Percentiles rank a stretch among this genome's conserved stretches.
These are phyloP conservation scores for Sporisorium exsertum DNA, from an alignment of 1,284 basidiomycete species.

Conservation along the genomic window DNA sequence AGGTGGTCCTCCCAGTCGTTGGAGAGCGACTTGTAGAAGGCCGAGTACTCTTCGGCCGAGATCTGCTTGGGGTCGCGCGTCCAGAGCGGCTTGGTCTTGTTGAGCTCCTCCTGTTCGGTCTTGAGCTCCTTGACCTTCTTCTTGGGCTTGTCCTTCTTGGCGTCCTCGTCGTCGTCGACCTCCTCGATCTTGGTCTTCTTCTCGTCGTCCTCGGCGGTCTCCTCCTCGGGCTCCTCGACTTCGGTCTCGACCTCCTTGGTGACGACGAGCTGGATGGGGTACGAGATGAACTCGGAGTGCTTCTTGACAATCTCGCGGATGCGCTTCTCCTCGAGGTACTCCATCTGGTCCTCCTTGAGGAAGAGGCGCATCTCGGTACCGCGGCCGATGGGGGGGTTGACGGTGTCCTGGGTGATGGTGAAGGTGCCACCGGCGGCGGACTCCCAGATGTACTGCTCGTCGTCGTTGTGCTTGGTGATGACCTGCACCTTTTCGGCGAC, in stretches of 20 bases:
- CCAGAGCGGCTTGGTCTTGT: constrained; percentile 99
- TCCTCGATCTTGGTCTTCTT: constrained; percentile 80
- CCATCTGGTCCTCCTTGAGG: constrained; percentile 98
- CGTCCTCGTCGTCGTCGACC: constrained; percentile 84
- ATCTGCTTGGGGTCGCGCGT: constrained; percentile 96
- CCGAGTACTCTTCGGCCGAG: constrained; percentile 88
- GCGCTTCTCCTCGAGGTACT: constrained; percentile 99
- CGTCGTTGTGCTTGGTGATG: constrained; percentile 99
- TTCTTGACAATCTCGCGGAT: constrained; percentile 99
- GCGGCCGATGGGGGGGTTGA: constrained; percentile 90
- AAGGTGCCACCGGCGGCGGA: constrained; percentile 99
- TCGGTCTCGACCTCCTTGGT: constrained; percentile 98
- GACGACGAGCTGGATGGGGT: constrained; percentile 98
- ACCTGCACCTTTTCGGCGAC: constrained; percentile 98
- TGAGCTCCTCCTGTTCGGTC: constrained; percentile 92
- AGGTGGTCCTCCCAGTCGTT: constrained; percentile 99
- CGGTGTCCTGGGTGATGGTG: constrained; percentile 94
- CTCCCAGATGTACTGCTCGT: constrained; percentile 99
- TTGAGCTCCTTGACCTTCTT: constrained; percentile 81
- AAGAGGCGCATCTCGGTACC: constrained; percentile 94
- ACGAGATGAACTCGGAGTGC: constrained; percentile 99
- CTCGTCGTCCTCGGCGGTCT: constrained; percentile 79
- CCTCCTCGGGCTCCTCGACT: constrained; percentile 79
- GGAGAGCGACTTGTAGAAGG: constrained; percentile 99
- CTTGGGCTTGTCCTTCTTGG: constrained; percentile 80